Base-by-base conservation (phyloP, 192 early-diverging fungal species). In the Coemansia furcata region DNA sequence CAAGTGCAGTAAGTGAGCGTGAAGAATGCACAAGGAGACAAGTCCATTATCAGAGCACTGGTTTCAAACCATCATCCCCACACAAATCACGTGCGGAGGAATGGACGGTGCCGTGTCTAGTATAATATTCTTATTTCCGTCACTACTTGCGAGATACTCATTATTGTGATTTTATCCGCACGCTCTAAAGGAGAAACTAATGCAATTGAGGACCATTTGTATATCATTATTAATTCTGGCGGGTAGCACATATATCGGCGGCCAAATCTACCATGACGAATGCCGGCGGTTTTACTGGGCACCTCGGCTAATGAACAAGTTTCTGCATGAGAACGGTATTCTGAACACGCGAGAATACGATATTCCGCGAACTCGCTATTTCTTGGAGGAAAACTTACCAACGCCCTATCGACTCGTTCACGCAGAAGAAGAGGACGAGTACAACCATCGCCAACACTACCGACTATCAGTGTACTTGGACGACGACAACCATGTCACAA, bases 231-330 rank as follows among this genome's bases (percentile, higher is more conserved):
- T 60, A 2, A 21, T 60, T 60, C 35, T 60, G 36, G 58, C 58
- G 14, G 19, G 36, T 19, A 60, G 58, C 36, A 60, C 58, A 7
- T 60, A 38, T 23, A 60, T 60, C 21, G 58, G 58, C 35, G 74
- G 67, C 6, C 79, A 82, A 49, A 69, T 82, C 4, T 77, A 77
- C 46, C 68, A 77, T 36, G 74, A 82, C 63, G 74, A 82, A 19
- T 82, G 72, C 42, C 71, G 72, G 19, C 62, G 72, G 23, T 82
- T 82, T 38, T 82, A 77, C 66, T 82, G 80, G 74, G 66, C 80
- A 36, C 74, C 80, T 0, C 74, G 72, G n/a, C 72, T 82, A 15
- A 82, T 82, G 74, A 77, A 77, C 80, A 77, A 72, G 55, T 82
- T 66, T 36, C 44, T 82, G 67, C 80, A 82, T 69, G 66, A 82